phyloP scores from a whole-genome alignment of 2,329 filamentous ascomycete species.

The Claviceps maximensis region DNA sequence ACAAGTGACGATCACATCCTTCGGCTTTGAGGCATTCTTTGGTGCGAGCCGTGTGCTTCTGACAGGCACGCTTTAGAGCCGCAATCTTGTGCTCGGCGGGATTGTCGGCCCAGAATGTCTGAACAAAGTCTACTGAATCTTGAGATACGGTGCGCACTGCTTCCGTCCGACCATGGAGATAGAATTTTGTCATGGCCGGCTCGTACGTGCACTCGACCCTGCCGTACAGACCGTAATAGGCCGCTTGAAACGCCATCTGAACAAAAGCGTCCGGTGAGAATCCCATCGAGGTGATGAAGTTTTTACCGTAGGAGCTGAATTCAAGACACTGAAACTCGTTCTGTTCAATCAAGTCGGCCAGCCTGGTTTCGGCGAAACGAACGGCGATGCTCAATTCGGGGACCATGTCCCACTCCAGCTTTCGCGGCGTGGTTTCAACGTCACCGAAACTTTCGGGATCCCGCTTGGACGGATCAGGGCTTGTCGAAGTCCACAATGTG shows the following conservation, averaged over 20 bases:
- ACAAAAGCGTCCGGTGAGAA: conserved; percentile 96
- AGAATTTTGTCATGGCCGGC: conserved; percentile 95
- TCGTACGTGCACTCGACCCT: conserved; percentile 92
- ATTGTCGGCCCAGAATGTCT: conserved; percentile 89
- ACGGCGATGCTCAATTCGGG: conserved; percentile 84
- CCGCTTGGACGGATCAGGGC: conserved; percentile 83
- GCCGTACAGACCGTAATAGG: conserved; percentile 93
- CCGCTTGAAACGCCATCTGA: conserved; percentile 97
- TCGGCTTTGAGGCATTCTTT: conserved; percentile 79
- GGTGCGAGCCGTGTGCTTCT: conserved; percentile 69
- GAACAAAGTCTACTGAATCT: conserved; percentile 78
- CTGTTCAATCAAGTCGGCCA: conserved; percentile 90
- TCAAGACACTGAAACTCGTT: conserved; percentile 92
- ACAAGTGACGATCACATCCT: conserved; percentile 85
- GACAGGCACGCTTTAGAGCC: conserved; percentile 67
- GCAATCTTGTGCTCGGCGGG: conserved; percentile 74
- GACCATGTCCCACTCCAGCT: conserved; percentile 94
- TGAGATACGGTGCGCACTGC: conserved; percentile 76
- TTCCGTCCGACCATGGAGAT: conserved; percentile 86
- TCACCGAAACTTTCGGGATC: conserved; percentile 86
- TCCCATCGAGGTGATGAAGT: conserved; percentile 93
- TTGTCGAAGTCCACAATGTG: conserved; percentile 78
- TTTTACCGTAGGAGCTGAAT: conserved; percentile 83
- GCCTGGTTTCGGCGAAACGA: conserved; percentile 85
- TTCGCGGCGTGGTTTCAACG: conserved; percentile 86